Evolutionary conservation across 768 basidiomycete genomes (phyloP).

Genomic region (Boletus rex-veris): DNA sequence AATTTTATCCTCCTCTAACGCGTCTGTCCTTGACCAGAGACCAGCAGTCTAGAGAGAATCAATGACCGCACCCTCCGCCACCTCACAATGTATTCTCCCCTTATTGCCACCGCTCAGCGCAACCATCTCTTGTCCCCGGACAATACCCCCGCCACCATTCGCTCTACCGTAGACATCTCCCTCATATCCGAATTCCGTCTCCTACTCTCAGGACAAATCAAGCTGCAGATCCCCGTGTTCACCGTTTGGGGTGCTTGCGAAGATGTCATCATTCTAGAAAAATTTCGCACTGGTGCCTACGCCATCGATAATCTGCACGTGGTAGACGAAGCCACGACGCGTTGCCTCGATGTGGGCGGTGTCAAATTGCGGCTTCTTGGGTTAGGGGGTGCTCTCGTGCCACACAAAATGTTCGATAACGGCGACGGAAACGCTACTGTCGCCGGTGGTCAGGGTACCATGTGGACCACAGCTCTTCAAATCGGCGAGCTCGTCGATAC

Average conservation of each 20-base stretch:
- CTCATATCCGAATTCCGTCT: slow-evolving; percentile 93
- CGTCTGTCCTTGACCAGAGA: slow-evolving; percentile 46
- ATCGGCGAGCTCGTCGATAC: slow-evolving; percentile 98
- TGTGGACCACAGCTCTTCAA: slow-evolving; percentile 98
- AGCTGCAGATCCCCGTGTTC: slow-evolving; percentile 89
- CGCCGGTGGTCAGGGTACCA: slow-evolving; percentile 95
- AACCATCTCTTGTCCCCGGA: slow-evolving; percentile 72
- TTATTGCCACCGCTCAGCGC: slow-evolving; percentile 81
- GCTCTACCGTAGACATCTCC: slow-evolving; percentile 68
- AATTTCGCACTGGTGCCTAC: slow-evolving; percentile 81
- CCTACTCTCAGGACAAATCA: slow-evolving; percentile 85
- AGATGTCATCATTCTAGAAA: slow-evolving; percentile 90
- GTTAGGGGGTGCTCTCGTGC: slow-evolving; percentile 90
- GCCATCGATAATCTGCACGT: slow-evolving; percentile 87
- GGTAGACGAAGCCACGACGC: slow-evolving; percentile 94
- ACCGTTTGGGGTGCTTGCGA: slow-evolving; percentile 98
- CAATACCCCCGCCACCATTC: slow-evolving; percentile 63
- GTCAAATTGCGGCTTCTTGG: slow-evolving; percentile 93
- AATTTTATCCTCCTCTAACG: slow-evolving; percentile 13
- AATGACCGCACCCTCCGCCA: slow-evolving; percentile 95
- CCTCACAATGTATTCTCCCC: slow-evolving; percentile 93
- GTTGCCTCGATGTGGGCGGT: slow-evolving; percentile 87
- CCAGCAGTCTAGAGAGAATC: slow-evolving; percentile 79
- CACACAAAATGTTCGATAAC: slow-evolving; percentile 93
- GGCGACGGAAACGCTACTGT: slow-evolving; percentile 95